Evolutionary conservation across 495 filamentous ascomycete genomes (phyloP), one percentile per base, ranked within the genome.

Genomic region (Penicillium robsamsonii): DNA sequence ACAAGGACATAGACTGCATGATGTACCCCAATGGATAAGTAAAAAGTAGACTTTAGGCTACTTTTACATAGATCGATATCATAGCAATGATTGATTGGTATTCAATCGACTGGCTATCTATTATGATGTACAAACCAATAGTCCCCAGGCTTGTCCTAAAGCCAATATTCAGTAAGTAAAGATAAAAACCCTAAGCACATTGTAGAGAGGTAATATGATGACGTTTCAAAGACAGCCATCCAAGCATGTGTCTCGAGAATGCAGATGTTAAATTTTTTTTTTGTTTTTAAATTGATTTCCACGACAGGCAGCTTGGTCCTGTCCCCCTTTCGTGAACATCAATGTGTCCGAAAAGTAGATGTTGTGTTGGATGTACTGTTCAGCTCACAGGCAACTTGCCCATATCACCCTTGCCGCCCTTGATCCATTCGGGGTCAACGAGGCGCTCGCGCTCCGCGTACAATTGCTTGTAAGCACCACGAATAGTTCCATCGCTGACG

Each of bases 401-500:
- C 64, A 88, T 73, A 51, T 87, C 84, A 11, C 84, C 89, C 67
- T 86, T 85, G 33, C 83, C 86, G 29, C 86, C 80, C 60, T 79
- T 78, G 54, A 93, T 78, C 83, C 88, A 92, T 49, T 89, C 84
- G 33, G 82, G 76, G 62, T 88, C 82, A 64, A 97, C 80, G 55
- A 98, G 71, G 46, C 82, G 75, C 59, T 94, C 87, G 17, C 84
- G 82, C 44, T 86, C 83, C 7, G 77, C 74, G 65, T 90, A 91
- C 43, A 98, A 80, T 64, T 87, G 83, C 66, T 94, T 93, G 76
- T 97, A 98, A 0, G 95, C 91, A 46, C 90, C 92, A 46, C 92
- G 89, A 59, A 98, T 96, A 1, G 94, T 98, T 45, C 92, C 92
- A 62, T 98, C 94, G 65, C 91, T 96, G 29, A 97, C 94, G 56